Base-by-base conservation (phyloP, 106 monocot genomes). In the Allium sativum region DNA sequence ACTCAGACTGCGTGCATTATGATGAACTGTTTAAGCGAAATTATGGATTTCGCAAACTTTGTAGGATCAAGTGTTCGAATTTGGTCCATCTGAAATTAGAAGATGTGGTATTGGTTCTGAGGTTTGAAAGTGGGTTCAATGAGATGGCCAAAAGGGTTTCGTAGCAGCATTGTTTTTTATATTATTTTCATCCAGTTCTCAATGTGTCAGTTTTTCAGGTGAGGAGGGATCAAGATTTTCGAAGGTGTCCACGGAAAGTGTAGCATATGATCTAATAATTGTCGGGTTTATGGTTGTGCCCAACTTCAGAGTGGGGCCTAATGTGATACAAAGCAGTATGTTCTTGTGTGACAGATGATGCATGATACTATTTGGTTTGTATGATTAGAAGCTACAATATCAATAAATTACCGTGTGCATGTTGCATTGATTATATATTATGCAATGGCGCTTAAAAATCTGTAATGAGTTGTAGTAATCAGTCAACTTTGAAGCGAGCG, bases 251-350 rank as follows among this genome's bases (percentile, higher is more conserved):
- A n/a, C n/a, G n/a, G n/a, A n/a, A n/a, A n/a, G n/a, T n/a, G n/a
- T n/a, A n/a, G n/a, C n/a, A n/a, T n/a, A n/a, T n/a, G n/a, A 64
- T 52, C 64, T 50, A 31, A 62, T 47, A 47, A 47, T 17, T 46
- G 89, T 94, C 0, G 85, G 76, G n/a, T 89, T 94, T 67, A 89
- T 82, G 40, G 85, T 89, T 44, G 67, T 83, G 20, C 93, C 93
- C 7, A 89, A 89, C 7, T 94, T 94, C 61, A 56, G 43, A 45
- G 44, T 89, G 42, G 78, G 89, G 9, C 66, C 18, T 68, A 81
- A 81, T 45, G 73, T 89, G 9, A 74, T 94, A 21, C 89, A 85
- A 64, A 78, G 88, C 71, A 65, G 53, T 57, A 82, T 89, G 7
- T 93, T 78, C 62, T 73, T 85, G 12, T 67, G 31, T 31, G 31